These are phyloP conservation scores for Physcia stellaris DNA, from an alignment of 495 filamentous ascomycete genomes.

Conservation along the genomic window DNA sequence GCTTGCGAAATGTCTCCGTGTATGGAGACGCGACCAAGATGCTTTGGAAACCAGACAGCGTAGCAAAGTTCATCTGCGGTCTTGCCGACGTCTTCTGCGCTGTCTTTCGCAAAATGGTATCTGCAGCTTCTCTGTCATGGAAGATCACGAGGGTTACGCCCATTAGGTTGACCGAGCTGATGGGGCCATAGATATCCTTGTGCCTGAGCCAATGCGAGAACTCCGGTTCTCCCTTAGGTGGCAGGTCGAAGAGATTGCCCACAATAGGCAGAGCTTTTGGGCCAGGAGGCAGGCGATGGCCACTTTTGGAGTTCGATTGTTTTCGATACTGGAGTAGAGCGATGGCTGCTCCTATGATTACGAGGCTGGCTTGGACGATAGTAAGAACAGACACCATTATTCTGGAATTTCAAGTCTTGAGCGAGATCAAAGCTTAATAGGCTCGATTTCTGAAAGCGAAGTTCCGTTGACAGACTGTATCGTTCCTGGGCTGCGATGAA, in stretches of 20 bases:
- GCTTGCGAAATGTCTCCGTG: constrained; percentile 1
- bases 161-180: constrained; percentile 13
- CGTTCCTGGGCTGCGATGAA: too few relatives aligned
- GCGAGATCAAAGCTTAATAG: too few relatives aligned
- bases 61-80: constrained; percentile 4
- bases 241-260: constrained; percentile 34
- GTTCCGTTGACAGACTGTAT: too few relatives aligned
- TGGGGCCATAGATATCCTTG: constrained; percentile 31
- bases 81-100: constrained; percentile 5
- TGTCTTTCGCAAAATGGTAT: constrained; percentile 10
- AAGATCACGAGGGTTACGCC: constrained; percentile 16
- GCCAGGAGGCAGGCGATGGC: constrained; percentile 28
- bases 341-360: not conserved
- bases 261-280: constrained; percentile 29
- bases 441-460: too few relatives aligned
- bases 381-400: too few relatives aligned
- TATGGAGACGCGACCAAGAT: constrained; percentile 1
- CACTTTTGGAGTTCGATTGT: constrained; percentile 4
- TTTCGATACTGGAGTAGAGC: constrained; percentile 1
- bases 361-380: not conserved
- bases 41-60: constrained; percentile 2
- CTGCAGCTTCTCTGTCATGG: constrained; percentile 11
- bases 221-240: constrained; percentile 24
- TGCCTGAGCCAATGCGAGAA: constrained; percentile 36
- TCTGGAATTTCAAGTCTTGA: too few relatives aligned